Evolutionary conservation across 768 basidiomycete genomes (phyloP), one percentile per base, ranked within the genome.

Genomic region (Phaeotremella skinneri): DNA sequence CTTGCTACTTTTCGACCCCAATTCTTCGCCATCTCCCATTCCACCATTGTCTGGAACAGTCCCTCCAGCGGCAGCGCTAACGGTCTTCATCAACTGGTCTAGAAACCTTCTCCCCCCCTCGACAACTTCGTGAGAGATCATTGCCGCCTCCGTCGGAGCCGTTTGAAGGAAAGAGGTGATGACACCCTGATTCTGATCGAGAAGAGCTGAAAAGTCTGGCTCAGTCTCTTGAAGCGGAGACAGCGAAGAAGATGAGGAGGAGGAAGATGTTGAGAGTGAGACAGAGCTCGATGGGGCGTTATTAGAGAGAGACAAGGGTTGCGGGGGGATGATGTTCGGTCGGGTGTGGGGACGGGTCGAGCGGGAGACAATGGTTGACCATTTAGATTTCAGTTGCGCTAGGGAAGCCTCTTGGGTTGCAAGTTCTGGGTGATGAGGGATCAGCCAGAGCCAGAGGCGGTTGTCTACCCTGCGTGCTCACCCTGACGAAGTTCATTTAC

Each of bases 401-500:
- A 75, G 63, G 4, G 71, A 56, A 5, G 61, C 41, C 53, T 75
- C 69, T 49, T 75, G 69, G 17, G 47, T 30, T 3, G 51, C 59
- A 1, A 74, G 64, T 37, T 74, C 72, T 73, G 56, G 17, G 20
- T 20, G 27, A 1, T 21, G 2, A 52, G 21, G n/a, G 26, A 45
- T 11, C 41, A 50, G 6, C 3, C 21, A 14, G 30, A 7, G 4
- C 32, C 41, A 32, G 32, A 17, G 45, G 31, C 16, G 16, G 7
- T 17, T 21, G 3, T 31, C 25, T 2, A 4, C 30, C 5, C 21
- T 21, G 2, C n/a, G n/a, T n/a, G 59, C 70, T 31, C 17, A 72
- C 70, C 70, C 34, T 69, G 72, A 37, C 51, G 51, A 17, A 70
- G 58, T 48, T 74, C 72, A 27, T 67, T 66, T 21, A 74, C 69